Base-by-base conservation (phyloP, 305 asterid species). In the Euphrasia arctica region DNA sequence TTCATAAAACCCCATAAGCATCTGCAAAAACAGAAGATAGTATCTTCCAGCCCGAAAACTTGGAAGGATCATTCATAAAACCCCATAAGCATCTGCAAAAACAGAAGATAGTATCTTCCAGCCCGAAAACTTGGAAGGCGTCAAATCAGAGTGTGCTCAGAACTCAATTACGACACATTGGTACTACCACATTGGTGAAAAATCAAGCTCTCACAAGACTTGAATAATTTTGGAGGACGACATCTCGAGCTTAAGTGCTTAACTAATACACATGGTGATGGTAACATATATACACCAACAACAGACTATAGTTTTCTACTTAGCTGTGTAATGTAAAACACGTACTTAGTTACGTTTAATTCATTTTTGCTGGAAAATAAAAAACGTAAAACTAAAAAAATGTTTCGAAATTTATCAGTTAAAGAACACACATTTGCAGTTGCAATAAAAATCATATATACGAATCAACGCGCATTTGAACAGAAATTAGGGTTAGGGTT, bases 321-420 rank as follows among this genome's bases (percentile, higher is more conserved):
- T 48, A 48, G 54, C 54, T n/a, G 14, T 4, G 13, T 48, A n/a
- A 12, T 48, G 13, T 48, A 48, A 11, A 48, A 1, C n/a, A 48
- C 14, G 4, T 5, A 14, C 14, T 49, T 4, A 49, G 25, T 25
- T n/a, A 13, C 54, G 14, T 12, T 49, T 13, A 49, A 49, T 49
- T 49, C 54, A 49, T 49, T 49, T 49, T 49, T 14, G 54, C 27
- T 2, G 15, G 54, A n/a, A 49, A 5, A 51, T 15, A 4, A 5
- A 6, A 1, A 5, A 51, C 15, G 18, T 2, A 14, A 14, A 14
- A 51, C 2, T 13, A 51, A 18, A 52, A 52, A 50, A 50, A 14
- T 13, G 9, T 29, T 58, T 65, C 52, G 8, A 42, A 59, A 6
- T 15, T 71, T 41, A 41, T 64, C 43, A 49, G 10, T 51, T 0